Percentiles rank a stretch among this genome's conserved stretches.
Conservation (phyloP, 331 rosid species). For the Acacia concinna region DNA sequence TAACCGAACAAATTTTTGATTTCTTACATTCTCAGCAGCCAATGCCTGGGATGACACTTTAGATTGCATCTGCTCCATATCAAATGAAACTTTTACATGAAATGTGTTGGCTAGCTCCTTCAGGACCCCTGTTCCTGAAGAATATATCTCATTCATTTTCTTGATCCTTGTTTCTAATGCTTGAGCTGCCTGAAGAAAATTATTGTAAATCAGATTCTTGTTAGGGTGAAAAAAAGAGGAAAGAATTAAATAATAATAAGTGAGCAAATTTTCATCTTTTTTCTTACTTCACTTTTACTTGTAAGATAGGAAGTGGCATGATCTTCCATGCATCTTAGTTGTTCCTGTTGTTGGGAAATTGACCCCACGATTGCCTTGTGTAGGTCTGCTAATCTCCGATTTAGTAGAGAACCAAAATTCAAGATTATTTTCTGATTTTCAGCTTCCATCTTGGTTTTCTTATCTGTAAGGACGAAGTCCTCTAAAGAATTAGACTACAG, state of each 20-base stretch:
- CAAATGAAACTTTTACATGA: constrained; percentile 67
- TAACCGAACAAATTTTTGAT: constrained; percentile 1
- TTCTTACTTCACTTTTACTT: constrained; percentile 76
- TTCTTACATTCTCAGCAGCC: constrained; percentile 63
- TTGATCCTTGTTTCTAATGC: constrained; percentile 66
- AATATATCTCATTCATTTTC: constrained; percentile 63
- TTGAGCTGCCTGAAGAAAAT: constrained; percentile 63
- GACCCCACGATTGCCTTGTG: constrained; percentile 68
- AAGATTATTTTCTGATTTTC: constrained; percentile 62
- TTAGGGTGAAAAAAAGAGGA: constrained; percentile 1
- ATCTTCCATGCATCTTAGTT: constrained; percentile 77
- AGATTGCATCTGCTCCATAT: constrained; percentile 63
- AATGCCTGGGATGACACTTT: constrained; percentile 54
- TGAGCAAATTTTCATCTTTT: constrained; percentile 10
- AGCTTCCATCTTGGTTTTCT: constrained; percentile 69
- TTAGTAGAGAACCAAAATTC: constrained; percentile 72
- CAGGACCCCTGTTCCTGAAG: constrained; percentile 62
- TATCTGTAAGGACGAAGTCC: constrained; percentile 44
- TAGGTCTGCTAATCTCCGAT: constrained; percentile 63
- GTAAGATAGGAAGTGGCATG: constrained; percentile 56
- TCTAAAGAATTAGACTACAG: constrained; percentile 13
- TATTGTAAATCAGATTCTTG: constrained; percentile 26
- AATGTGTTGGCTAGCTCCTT: constrained; percentile 62
- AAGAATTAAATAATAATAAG: background rate
- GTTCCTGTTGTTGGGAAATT: constrained; percentile 73